Evolutionary conservation across 2,329 filamentous ascomycete species (phyloP).

Genomic region (Diaporthe australafricana): DNA sequence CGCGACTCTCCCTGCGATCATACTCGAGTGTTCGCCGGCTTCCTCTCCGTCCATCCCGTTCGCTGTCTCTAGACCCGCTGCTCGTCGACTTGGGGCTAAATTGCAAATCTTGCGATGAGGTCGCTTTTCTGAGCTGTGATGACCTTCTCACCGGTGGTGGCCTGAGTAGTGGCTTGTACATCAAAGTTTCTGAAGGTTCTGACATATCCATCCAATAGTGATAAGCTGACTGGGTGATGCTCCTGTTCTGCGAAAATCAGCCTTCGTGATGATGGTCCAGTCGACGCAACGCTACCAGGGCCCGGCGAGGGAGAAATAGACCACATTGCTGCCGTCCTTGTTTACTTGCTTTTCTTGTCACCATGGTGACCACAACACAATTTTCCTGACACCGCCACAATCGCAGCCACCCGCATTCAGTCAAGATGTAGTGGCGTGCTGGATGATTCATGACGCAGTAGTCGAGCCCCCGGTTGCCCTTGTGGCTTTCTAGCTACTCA

Average conservation of each 20-base stretch:
- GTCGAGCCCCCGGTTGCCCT: not conserved
- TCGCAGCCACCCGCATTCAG: not conserved
- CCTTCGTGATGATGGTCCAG: not conserved
- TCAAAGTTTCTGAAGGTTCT: not conserved
- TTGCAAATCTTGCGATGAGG: not conserved
- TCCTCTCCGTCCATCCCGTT: not conserved
- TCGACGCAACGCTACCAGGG: not conserved
- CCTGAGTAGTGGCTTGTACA: not conserved
- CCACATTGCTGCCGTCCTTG: not conserved
- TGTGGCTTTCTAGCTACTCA: not conserved
- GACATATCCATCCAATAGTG: not conserved
- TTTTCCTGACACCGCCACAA: not conserved
- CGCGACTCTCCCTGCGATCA: not conserved
- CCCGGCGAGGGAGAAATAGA: not conserved
- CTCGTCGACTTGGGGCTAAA: not conserved
- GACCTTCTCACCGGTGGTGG: not conserved
- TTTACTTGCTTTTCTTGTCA: not conserved
- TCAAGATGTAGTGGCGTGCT: not conserved
- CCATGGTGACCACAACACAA: not conserved
- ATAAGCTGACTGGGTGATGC: not conserved
- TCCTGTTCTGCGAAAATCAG: not conserved
- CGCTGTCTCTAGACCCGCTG: not conserved
- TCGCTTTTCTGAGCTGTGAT: not conserved
- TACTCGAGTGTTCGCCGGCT: not conserved
- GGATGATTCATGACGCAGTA: not conserved